Conservation (phyloP, 306 rosid species). For the Vigna angularis region DNA sequence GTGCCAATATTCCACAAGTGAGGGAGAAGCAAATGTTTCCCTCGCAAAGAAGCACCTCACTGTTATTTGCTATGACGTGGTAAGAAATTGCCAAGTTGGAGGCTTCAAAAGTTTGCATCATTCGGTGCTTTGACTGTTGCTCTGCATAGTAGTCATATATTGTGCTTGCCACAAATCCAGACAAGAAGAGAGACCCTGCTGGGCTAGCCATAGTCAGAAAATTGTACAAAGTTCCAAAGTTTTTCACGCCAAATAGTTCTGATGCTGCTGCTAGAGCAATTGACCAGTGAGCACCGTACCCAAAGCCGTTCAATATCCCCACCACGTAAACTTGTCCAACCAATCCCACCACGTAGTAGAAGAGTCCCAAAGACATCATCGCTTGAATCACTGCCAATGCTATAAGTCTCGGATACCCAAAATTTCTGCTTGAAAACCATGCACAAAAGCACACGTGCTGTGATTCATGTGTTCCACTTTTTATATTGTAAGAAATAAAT, state of each 20-base stretch:
- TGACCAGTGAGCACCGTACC: slow-evolving; percentile 63
- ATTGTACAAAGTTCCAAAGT: slow-evolving; percentile 74
- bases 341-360: slow-evolving; percentile 48
- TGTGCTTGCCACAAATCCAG: slow-evolving; percentile 67
- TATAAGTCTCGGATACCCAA: slow-evolving; percentile 49
- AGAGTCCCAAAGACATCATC: slow-evolving; percentile 50
- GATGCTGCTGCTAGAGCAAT: slow-evolving; percentile 52
- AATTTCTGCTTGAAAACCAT: slow-evolving; percentile 40
- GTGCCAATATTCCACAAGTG: slow-evolving; percentile 67
- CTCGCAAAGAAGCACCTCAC: slow-evolving; percentile 55
- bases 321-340: slow-evolving; percentile 53
- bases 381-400: slow-evolving; percentile 51
- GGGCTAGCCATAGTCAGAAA: slow-evolving; percentile 71
- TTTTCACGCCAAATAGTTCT: slow-evolving; percentile 73
- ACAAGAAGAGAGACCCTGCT: slow-evolving; percentile 71
- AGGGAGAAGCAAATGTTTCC: slow-evolving; percentile 73
- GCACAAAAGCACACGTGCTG: too few species aligned
- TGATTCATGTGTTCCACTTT: too few species aligned
- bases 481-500: too few species aligned
- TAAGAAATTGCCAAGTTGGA: too few species aligned
- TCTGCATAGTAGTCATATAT: slow-evolving; percentile 74
- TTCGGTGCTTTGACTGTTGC: slow-evolving; percentile 49
- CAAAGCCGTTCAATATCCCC: slow-evolving; percentile 55
- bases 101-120: not conserved
- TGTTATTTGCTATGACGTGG: not conserved